Base-by-base conservation (phyloP, 768 basidiomycete species). In the Clitopilus hobsonii region DNA sequence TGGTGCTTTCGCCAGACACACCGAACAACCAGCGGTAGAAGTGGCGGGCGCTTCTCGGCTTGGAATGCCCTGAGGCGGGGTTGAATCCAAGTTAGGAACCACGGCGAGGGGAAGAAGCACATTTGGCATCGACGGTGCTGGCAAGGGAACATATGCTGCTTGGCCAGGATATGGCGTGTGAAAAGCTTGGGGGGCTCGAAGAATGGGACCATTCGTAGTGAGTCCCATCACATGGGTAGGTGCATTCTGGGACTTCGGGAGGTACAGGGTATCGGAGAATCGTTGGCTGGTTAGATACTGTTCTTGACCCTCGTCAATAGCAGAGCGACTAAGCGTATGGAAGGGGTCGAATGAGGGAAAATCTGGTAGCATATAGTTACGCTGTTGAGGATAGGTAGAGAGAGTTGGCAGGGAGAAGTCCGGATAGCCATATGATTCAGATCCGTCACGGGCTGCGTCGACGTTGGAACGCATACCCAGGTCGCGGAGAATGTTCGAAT, bases 1-100 rank as follows among this genome's bases (percentile, higher is more conserved):
- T 11, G 73, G 73, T 25, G 68, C 60, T 36, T 68, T 62, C 36
- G 71, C 73, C 22, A 84, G 80, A 59, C 88, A 89, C 23, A 89
- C 86, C 16, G 86, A 84, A 59, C 88, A 90, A 10, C 75, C 71
- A 32, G 7, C 30, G 30, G 54, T 50, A 16, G 56, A 27, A n/a
- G n/a, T n/a, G n/a, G n/a, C n/a, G n/a, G n/a, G n/a, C n/a, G n/a
- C n/a, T n/a, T n/a, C n/a, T n/a, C n/a, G n/a, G n/a, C n/a, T n/a
- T n/a, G n/a, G n/a, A n/a, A n/a, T n/a, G n/a, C n/a, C n/a, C n/a
- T n/a, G n/a, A n/a, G n/a, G n/a, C n/a, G n/a, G n/a, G n/a, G n/a
- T n/a, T n/a, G n/a, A n/a, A n/a, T n/a, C n/a, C n/a, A n/a, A n/a
- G n/a, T n/a, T n/a, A n/a, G n/a, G n/a, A n/a, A n/a, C n/a, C n/a